Base-by-base conservation (phyloP, 768 basidiomycete species). In the Rhodocollybia butyracea region DNA sequence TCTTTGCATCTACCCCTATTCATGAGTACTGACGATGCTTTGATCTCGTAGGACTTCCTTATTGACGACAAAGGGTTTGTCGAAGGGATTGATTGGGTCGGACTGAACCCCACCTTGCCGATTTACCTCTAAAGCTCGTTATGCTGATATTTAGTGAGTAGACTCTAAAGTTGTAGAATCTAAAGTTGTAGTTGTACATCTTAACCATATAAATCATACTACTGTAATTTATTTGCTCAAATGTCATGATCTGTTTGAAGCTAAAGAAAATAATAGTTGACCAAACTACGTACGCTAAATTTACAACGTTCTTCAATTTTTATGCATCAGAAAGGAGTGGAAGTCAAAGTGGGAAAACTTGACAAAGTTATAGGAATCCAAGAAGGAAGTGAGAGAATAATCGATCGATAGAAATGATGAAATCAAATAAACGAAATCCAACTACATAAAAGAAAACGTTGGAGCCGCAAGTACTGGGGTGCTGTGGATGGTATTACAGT, bases 41-140 rank as follows among this genome's bases (percentile, higher is more conserved):
- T 30, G 4, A 5, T 8, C 48, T 11, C 48, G 21, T 61, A 91
- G 89, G 87, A 93, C 67, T 94, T 94, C 79, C 74, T 94, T 46
- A 89, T 90, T 46, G 90, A 91, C 57, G 81, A 92, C 59, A 84
- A 82, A 61, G 83, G 82, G 1, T 83, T 93, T 46, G 81, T 84
- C 11, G 78, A 78, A 57, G 87, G 86, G 0, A 74, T 83, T 1
- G 86, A 89, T 53, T 93, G 91, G 91, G 73, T 66, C 17, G 85
- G 80, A 4, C 70, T 91, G 34, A 86, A 91, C 69, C 90, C 90
- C 3, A 85, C 87, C 2, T 71, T 93, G 52, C 89, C 89, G 0
- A 85, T 92, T 58, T 93, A 89, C 65, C 84, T 92, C 45, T 92
- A 66, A 19, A n/a, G n/a, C n/a, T n/a, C n/a, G n/a, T n/a, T n/a